Conservation (phyloP, 2,329 filamentous ascomycete species). For the Phaeophleospora eucalypticola region DNA sequence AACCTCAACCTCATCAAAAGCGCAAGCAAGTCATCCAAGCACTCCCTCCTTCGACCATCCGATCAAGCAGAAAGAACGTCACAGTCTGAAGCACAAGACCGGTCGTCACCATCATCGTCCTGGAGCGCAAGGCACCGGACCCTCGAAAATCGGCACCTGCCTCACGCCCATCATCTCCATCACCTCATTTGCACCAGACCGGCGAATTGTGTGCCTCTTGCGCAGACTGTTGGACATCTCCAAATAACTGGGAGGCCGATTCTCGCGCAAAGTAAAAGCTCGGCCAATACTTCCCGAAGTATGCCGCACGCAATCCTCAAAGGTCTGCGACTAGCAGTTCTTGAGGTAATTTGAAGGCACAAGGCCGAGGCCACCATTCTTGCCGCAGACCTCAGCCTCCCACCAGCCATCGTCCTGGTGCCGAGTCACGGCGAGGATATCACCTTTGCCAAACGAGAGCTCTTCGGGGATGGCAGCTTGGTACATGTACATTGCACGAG, state of each 20-base stretch:
- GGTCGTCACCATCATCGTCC: too few species aligned
- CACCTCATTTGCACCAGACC: neutral
- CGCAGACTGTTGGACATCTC: neutral
- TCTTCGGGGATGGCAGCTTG: constrained; percentile 93
- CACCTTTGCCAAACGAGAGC: constrained; percentile 85
- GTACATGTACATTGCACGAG: constrained; percentile 91
- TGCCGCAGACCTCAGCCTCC: constrained; percentile 87
- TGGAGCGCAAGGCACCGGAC: too few species aligned
- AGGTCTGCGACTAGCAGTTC: constrained; percentile 41
- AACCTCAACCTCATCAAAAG: too few species aligned
- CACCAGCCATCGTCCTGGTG: constrained; percentile 99
- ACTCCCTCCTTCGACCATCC: too few species aligned
- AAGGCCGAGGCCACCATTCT: constrained; percentile 52
- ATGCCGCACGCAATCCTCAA: neutral
- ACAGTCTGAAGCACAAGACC: too few species aligned
- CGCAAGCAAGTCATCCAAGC: too few species aligned
- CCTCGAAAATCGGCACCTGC: neutral
- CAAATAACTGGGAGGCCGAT: too few species aligned
- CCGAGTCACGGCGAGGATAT: constrained; percentile 80
- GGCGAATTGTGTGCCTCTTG: neutral
- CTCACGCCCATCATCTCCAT: neutral
- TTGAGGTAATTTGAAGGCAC: constrained; percentile 67
- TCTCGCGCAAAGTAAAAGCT: too few species aligned
- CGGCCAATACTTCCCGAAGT: neutral
- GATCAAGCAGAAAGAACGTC: neutral